These are phyloP conservation scores for Xylaria sp. DNA, from an alignment of 2,329 filamentous ascomycete species.

Conservation along the genomic window DNA sequence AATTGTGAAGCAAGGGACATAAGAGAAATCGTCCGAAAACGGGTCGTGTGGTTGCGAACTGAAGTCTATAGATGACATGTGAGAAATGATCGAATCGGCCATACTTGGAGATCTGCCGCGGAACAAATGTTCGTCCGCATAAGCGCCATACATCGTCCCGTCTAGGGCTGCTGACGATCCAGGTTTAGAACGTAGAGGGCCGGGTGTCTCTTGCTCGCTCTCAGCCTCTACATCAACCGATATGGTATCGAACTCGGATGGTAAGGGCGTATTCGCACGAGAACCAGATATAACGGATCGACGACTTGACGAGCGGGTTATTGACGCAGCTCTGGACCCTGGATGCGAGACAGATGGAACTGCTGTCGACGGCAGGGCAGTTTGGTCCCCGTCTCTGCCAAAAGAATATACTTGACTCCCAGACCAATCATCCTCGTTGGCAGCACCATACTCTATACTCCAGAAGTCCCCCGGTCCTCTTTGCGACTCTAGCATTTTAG, in stretches of 20 bases:
- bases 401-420: constrained; percentile 50
- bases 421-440: constrained; percentile 61
- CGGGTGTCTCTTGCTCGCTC: constrained; percentile 64
- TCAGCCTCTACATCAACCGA: constrained; percentile 56
- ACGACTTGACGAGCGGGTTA: constrained; percentile 59
- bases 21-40: constrained; percentile 88
- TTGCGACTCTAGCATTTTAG: constrained; percentile 63
- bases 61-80: constrained; percentile 74
- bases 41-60: constrained; percentile 69
- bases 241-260: constrained; percentile 51
- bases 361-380: constrained; percentile 38
- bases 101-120: constrained; percentile 82
- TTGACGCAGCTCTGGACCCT: constrained; percentile 56
- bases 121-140: constrained; percentile 66
- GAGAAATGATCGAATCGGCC: constrained; percentile 78
- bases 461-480: constrained; percentile 73
- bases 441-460: constrained; percentile 84
- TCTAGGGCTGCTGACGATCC: constrained; percentile 72
- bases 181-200: constrained; percentile 63
- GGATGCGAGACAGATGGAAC: constrained; percentile 41
- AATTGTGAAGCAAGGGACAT: constrained; percentile 92
- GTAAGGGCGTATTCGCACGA: constrained; percentile 49
- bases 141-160: constrained; percentile 81
- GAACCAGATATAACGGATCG: constrained; percentile 60
- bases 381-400: constrained; percentile 41